A percentile compares a stretch with the other conserved stretches of the same genome.
Evolutionary conservation across 352 stramenopile species (phyloP).

Genomic region (Salisapilia sapeloensis): DNA sequence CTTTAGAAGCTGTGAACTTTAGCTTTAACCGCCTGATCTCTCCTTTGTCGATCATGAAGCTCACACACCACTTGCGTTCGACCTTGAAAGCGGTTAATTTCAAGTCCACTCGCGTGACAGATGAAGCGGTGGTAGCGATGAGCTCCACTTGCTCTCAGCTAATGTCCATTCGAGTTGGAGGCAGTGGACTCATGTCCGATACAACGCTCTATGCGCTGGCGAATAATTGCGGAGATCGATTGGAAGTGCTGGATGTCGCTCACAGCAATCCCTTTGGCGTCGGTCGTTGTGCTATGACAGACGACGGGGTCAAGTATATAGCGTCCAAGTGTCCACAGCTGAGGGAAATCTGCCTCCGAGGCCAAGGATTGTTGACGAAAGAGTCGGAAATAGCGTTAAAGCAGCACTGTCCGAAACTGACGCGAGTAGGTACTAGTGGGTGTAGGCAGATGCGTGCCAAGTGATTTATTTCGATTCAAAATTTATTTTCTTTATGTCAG

Average conservation of each 20-base stretch:
- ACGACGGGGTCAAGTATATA: constrained; percentile 21
- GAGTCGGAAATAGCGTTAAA: constrained; percentile 17
- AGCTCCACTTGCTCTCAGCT: constrained; percentile 14
- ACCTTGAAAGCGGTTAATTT: constrained; percentile 21
- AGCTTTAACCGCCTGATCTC: constrained; percentile 43
- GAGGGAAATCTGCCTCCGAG: constrained; percentile 24
- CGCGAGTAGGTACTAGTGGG: too few species aligned
- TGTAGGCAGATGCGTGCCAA: too few species aligned
- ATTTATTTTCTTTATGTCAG: too few species aligned
- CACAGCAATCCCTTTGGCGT: constrained; percentile 50
- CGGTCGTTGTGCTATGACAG: constrained; percentile 25
- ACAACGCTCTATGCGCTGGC: constrained; percentile 16
- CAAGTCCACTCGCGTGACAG: constrained; percentile 35
- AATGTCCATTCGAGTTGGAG: constrained; percentile 20
- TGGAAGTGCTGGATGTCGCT: constrained; percentile 32
- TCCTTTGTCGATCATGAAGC: constrained; percentile 8
- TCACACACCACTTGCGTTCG: constrained; percentile 10
- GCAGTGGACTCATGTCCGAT: constrained; percentile 28
- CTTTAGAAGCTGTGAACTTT: constrained; percentile 29
- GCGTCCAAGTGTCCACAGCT: constrained; percentile 17
- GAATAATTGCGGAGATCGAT: constrained; percentile 12
- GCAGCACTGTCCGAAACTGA: constrained; percentile 16
- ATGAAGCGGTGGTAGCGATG: constrained; percentile 13
- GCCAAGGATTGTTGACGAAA: constrained; percentile 29
- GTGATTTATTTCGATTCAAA: too few species aligned